phyloP scores from a whole-genome alignment of 2,329 filamentous ascomycete genomes.

The Tolypocladium guangdongense region DNA sequence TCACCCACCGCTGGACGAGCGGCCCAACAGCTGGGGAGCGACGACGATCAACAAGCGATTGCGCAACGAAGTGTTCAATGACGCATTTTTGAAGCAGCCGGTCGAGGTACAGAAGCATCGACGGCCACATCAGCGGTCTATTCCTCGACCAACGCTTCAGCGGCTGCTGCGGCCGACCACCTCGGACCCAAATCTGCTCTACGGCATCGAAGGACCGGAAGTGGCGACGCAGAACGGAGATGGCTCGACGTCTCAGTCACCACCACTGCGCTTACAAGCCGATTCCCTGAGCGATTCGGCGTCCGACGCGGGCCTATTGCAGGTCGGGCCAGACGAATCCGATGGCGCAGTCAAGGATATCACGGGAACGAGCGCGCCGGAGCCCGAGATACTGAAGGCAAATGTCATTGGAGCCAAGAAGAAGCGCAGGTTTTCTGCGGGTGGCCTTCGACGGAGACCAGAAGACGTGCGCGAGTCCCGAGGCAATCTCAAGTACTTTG shows the following conservation, averaged over 20 bases:
- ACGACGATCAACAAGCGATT: constrained; percentile 83
- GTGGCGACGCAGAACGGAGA: constrained; percentile 3
- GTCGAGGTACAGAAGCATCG: constrained; percentile 73
- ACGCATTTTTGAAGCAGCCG: constrained; percentile 77
- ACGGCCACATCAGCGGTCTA: constrained; percentile 54
- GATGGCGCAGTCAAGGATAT: constrained; percentile 38
- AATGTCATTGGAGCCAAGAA: constrained; percentile 30
- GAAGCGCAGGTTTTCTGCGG: constrained; percentile 75
- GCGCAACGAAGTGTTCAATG: constrained; percentile 83
- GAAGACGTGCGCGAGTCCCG: constrained; percentile 58
- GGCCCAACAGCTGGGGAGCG: constrained; percentile 70
- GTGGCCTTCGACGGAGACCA: constrained; percentile 65
- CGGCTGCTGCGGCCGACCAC: constrained; percentile 32
- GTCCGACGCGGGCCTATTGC: constrained; percentile 13
- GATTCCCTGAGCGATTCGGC: constrained; percentile 19
- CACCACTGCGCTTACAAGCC: neutral
- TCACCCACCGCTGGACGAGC: constrained; percentile 37
- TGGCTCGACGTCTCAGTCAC: neutral
- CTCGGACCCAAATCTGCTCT: constrained; percentile 29
- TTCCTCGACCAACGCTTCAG: constrained; percentile 43
- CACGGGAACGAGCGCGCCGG: constrained; percentile 54
- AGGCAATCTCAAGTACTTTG: constrained; percentile 80
- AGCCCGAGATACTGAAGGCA: constrained; percentile 43
- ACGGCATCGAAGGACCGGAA: neutral
- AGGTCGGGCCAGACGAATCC: constrained; percentile 22